Evolutionary conservation across 768 basidiomycete genomes (phyloP).

Genomic region (Tricholoma bakamatsutake): DNA sequence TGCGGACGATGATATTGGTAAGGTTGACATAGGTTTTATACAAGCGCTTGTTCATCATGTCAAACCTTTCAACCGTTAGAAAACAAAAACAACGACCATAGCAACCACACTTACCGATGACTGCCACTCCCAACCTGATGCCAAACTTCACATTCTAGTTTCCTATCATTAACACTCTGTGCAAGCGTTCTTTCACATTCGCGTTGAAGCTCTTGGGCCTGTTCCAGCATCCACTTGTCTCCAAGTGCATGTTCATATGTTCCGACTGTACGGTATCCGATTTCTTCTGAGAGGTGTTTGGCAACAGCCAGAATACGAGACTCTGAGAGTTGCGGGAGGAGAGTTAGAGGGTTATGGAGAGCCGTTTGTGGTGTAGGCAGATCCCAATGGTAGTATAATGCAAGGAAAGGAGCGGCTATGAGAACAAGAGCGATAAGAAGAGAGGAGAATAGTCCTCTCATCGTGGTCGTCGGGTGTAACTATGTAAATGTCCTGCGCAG

Average conservation of each 20-base stretch:
- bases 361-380: conserved; percentile 51
- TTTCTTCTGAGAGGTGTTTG: conserved; percentile 72
- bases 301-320: conserved; percentile 57
- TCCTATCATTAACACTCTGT: no score
- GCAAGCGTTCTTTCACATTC: no score
- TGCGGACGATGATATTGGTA: conserved; percentile 83
- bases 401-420: conserved; percentile 40
- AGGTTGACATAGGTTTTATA: conserved; percentile 86
- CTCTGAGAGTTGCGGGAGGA: conserved; percentile 68
- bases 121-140: no score
- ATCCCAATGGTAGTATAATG: conserved; percentile 47
- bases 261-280: conserved; percentile 89
- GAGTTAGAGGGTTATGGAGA: conserved; percentile 53
- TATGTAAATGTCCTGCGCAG: no score
- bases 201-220: no score
- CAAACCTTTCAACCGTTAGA: conserved; percentile 77
- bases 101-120: no score
- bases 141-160: no score
- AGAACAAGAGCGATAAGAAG: conserved; percentile 52
- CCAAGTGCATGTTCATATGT: conserved; percentile 71
- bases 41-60: conserved; percentile 81
- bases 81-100: no score
- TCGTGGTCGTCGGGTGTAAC: no score
- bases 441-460: conserved; percentile 33
- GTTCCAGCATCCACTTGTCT: no score